phyloP scores from a whole-genome alignment of 2,329 filamentous ascomycete species.

The Cercospora sp. region DNA sequence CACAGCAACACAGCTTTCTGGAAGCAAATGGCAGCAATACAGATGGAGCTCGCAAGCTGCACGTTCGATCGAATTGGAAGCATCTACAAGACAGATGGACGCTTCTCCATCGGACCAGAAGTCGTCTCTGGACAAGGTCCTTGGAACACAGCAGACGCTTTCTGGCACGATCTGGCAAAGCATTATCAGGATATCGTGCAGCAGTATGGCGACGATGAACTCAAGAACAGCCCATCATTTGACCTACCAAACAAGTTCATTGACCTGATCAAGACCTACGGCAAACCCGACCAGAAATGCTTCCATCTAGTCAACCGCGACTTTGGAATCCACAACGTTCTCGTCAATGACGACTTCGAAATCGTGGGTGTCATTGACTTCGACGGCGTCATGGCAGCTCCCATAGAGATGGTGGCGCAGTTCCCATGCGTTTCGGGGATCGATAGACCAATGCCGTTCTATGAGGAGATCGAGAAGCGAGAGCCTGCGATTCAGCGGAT shows the following conservation, averaged over 20 bases:
- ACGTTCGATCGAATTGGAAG: not conserved
- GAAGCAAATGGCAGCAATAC: slow-evolving; percentile 6
- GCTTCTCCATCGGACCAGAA: slow-evolving; percentile 13
- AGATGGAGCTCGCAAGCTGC: slow-evolving; percentile 6
- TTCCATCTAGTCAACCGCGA: slow-evolving; percentile 13
- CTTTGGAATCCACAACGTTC: slow-evolving; percentile 15
- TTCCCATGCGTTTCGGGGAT: not conserved
- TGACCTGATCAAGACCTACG: not conserved
- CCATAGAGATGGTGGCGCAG: slow-evolving; percentile 8
- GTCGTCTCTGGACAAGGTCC: slow-evolving; percentile 11
- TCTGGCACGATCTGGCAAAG: slow-evolving; percentile 1
- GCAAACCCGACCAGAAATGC: not conserved
- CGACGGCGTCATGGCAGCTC: slow-evolving; percentile 11
- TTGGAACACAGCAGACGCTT: slow-evolving; percentile 3
- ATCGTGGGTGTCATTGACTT: slow-evolving; percentile 18
- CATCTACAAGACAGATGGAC: not conserved
- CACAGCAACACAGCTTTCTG: slow-evolving; percentile 4
- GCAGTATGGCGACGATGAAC: not conserved
- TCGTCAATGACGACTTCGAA: slow-evolving; percentile 17
- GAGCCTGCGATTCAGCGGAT: not conserved
- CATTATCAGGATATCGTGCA: not conserved
- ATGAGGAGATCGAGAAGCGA: not conserved
- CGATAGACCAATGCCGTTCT: not conserved
- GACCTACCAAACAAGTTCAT: not conserved
- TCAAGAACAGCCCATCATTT: not conserved